A percentile compares a stretch with the other conserved stretches of the same genome.
Evolutionary conservation across 176 grass and related monocot genomes (phyloP).

Genomic region (Oryza coarctata): DNA sequence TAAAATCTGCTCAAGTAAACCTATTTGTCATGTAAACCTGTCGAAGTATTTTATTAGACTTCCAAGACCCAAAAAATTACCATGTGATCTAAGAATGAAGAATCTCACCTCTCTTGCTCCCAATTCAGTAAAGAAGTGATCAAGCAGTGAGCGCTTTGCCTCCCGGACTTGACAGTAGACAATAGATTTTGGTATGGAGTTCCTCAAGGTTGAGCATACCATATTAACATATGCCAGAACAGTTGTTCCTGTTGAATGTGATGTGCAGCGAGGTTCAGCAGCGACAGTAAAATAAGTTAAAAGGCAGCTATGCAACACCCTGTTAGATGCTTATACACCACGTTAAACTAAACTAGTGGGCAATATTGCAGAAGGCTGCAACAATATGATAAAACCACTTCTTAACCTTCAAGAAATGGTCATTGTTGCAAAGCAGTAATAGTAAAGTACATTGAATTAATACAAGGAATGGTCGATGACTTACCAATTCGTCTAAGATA

Average conservation of each 20-base stretch:
- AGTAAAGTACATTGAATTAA: background rate
- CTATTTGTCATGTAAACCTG: background rate
- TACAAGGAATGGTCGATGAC: background rate
- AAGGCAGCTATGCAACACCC: background rate
- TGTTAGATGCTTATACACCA: background rate
- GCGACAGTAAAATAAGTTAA: background rate
- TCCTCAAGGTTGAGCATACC: slow-evolving; percentile 80
- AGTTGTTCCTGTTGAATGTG: slow-evolving; percentile 67
- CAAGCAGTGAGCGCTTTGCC: slow-evolving; percentile 91
- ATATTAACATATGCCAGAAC: slow-evolving; percentile 93
- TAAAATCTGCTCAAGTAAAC: background rate
- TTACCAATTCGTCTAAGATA: slow-evolving; percentile 96
- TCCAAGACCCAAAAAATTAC: background rate
- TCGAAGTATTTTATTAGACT: background rate
- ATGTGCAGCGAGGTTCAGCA: slow-evolving; percentile 8
- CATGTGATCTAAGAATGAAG: background rate
- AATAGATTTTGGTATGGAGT: slow-evolving; percentile 94
- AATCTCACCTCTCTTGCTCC: slow-evolving; percentile 84
- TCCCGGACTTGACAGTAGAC: slow-evolving; percentile 98
- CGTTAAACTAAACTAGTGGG: background rate
- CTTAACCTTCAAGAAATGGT: background rate
- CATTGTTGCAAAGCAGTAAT: background rate
- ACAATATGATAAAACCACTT: background rate
- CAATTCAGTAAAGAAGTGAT: slow-evolving; percentile 98
- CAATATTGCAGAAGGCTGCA: background rate